These are phyloP conservation scores for Ophidiomyces ophidiicola DNA, from an alignment of 2,329 filamentous ascomycete species.

Conservation along the genomic window DNA sequence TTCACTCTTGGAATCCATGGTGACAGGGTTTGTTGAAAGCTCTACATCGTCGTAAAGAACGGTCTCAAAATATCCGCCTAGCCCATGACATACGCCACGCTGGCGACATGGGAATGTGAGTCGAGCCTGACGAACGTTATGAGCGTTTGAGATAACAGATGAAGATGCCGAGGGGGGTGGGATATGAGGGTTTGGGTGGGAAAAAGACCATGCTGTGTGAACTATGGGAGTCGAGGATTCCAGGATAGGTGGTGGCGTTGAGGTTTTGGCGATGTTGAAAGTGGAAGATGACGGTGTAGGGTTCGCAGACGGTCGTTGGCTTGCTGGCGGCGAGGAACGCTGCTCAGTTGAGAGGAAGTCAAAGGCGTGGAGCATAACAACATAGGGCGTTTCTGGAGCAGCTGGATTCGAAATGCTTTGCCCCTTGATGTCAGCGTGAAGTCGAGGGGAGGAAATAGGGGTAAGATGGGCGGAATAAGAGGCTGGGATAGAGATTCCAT, in stretches of 20 bases:
- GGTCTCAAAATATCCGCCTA: conserved; percentile 92
- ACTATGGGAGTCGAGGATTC: conserved; percentile 30
- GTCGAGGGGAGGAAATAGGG: conserved; percentile 77
- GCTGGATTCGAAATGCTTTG: conserved; percentile 51
- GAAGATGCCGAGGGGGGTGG: conserved; percentile 23
- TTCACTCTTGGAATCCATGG: conserved; percentile 82
- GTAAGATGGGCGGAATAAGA: conserved; percentile 89
- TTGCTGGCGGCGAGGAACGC: conserved; percentile 30
- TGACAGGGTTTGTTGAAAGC: conserved; percentile 82
- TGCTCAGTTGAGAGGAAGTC: conserved; percentile 66
- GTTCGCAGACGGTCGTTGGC: conserved; percentile 10
- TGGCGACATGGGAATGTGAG: conserved; percentile 66
- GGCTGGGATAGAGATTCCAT: conserved; percentile 85
- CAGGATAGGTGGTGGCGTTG: conserved; percentile 19
- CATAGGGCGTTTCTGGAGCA: conserved; percentile 84
- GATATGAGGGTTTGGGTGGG: conserved; percentile 31
- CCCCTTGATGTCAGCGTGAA: conserved; percentile 66
- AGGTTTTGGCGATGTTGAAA: conserved; percentile 5
- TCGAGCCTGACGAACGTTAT: conserved; percentile 72
- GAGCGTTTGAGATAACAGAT: conserved; percentile 62
- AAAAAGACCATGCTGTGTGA: conserved; percentile 35
- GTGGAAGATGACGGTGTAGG: conserved; percentile 8
- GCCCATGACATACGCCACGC: conserved; percentile 74
- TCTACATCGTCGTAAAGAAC: conserved; percentile 81
- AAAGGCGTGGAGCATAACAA: conserved; percentile 80